Evolutionary conservation across 345 rosid species (phyloP).

Genomic region (Carallia brachiata): DNA sequence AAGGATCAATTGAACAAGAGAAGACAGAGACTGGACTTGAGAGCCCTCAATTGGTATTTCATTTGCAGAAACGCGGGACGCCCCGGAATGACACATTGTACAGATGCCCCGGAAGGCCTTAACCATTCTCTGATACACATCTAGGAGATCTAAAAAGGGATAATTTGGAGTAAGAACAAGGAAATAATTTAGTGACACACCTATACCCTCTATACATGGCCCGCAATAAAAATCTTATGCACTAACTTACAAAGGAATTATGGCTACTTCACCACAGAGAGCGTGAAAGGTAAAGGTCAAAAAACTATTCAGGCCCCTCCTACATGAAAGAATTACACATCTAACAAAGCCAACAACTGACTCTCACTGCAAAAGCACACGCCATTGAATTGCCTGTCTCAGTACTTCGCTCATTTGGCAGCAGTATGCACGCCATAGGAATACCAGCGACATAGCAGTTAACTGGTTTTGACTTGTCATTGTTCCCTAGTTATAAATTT

Average conservation of each 20-base stretch:
- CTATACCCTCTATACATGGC: slow-evolving; percentile 50
- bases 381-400: background rate
- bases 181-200: slow-evolving; percentile 9
- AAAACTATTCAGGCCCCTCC: slow-evolving; percentile 19
- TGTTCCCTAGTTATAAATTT: slow-evolving; percentile 30
- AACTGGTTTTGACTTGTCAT: background rate
- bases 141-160: slow-evolving; percentile 14
- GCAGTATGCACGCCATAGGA: background rate
- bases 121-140: slow-evolving; percentile 18
- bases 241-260: slow-evolving; percentile 29
- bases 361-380: background rate
- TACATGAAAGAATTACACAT: slow-evolving; percentile 24
- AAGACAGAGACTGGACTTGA: background rate
- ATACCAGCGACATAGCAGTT: background rate
- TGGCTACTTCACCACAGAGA: slow-evolving; percentile 18
- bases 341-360: slow-evolving; percentile 13
- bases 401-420: slow-evolving; percentile 11
- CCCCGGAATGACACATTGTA: slow-evolving; percentile 13
- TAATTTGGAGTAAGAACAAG: slow-evolving; percentile 3
- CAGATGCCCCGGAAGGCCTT: slow-evolving; percentile 14
- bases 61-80: slow-evolving; percentile 10
- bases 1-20: background rate
- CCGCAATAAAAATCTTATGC: slow-evolving; percentile 43
- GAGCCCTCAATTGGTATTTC: background rate
- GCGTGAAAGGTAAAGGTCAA: slow-evolving; percentile 21